Evolutionary conservation across 2,329 filamentous ascomycete genomes (phyloP), one percentile per base, ranked within the genome.

Genomic region (Hypoxylon sp.): DNA sequence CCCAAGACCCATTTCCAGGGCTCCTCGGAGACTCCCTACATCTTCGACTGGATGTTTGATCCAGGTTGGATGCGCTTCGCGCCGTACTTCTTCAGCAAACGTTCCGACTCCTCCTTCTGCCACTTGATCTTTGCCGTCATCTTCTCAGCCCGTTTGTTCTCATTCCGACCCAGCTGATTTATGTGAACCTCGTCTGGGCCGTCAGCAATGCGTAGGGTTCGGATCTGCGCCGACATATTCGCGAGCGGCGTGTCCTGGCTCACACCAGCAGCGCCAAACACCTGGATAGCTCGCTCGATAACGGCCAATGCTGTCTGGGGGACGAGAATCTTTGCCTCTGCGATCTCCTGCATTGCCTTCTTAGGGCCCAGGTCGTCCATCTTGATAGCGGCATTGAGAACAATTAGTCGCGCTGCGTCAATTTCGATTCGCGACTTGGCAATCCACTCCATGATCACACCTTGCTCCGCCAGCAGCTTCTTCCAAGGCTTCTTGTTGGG

Each of bases 171-270:
- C 83, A 96, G 84, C 82, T 96, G 93, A 79, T 93, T 84, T 72
- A 94, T 81, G 80, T 97, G 96, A 67, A 98, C 96, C 88, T 99
- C 96, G 81, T 99, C 96, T 0, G 96, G 96, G 0, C 96, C 96
- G 80, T 99, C 96, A 0, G 93, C 94, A 73, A 97, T 88, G 67
- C 93, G 86, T 80, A 97, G 85, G 5, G 94, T 97, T 64, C 94
- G 86, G 75, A 94, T 92, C 67, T 86, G 83, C 19, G 93, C 89
- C 90, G 93, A 97, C 88, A 94, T 90, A 78, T 85, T 86, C 11
- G 94, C 94, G 70, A 99, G 84, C 19, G 96, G 96, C 1, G 96
- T 98, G 77, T 99, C 96, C 84, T 98, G 96, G 76, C 89, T 92
- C 52, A 99, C 91, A 78, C 96, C 96, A 3, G 92, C 93, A 65